phyloP scores from a whole-genome alignment of 2,329 filamentous ascomycete species.

The Fusarium mexicanum region DNA sequence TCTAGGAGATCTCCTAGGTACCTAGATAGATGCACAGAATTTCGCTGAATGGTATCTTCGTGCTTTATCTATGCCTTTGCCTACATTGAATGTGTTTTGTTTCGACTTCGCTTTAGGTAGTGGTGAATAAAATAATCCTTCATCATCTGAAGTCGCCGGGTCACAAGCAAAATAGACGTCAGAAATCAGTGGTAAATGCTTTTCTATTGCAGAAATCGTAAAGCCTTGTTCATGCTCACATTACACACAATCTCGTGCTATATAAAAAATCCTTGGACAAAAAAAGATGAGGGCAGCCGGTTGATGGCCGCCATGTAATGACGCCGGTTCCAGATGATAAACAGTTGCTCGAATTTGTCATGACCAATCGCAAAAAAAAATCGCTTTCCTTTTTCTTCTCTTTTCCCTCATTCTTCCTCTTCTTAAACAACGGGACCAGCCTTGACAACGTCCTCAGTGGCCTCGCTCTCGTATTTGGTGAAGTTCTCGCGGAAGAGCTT shows the following conservation, averaged over 20 bases:
- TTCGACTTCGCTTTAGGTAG: background rate
- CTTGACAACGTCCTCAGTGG: conserved; percentile 80
- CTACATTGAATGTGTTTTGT: background rate
- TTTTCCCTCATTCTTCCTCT: background rate
- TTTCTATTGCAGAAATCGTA: conserved; percentile 44
- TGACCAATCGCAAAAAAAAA: conserved; percentile 34
- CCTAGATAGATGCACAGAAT: conserved; percentile 9
- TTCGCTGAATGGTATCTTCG: background rate
- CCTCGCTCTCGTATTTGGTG: conserved; percentile 89
- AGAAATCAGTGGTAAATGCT: conserved; percentile 33
- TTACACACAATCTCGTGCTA: conserved; percentile 43
- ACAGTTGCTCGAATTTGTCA: conserved; percentile 37
- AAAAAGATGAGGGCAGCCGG: conserved; percentile 40
- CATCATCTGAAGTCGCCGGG: background rate
- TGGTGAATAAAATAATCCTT: background rate
- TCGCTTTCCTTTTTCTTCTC: conserved; percentile 28
- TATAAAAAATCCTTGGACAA: conserved; percentile 28
- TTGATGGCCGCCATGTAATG: conserved; percentile 42
- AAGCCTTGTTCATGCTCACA: conserved; percentile 40
- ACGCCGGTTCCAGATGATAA: conserved; percentile 43
- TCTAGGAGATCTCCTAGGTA: conserved; percentile 10
- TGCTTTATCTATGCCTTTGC: background rate
- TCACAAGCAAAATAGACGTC: background rate
- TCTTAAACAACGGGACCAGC: conserved; percentile 62
- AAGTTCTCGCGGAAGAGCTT: conserved; percentile 96